Evolutionary conservation across 2,329 filamentous ascomycete genomes (phyloP), one percentile per base, ranked within the genome.

Genomic region (Monilinia aucupariae): DNA sequence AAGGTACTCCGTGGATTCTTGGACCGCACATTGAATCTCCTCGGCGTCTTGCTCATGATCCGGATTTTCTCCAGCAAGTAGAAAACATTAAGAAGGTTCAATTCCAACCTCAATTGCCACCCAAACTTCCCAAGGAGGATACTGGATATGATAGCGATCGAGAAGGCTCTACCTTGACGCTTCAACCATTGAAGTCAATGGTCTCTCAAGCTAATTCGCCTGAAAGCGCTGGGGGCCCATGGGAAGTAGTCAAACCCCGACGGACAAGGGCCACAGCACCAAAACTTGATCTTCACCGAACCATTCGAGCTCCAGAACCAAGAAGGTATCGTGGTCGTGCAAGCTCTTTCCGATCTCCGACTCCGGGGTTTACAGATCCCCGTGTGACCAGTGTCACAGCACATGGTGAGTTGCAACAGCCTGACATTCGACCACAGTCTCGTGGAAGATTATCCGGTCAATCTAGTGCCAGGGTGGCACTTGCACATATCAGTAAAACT

Each of bases 301-400:
- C 77, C 1, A 74, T 80, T 43, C 76, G 72, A 64, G 74, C 73
- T 60, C 72, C 75, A 39, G 72, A 77, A 55, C 71, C 70, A 25
- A 73, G 74, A 50, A 75, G 78, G 20, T 80, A 81, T 56, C 76
- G 73, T 54, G 78, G 81, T 62, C 75, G 73, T 15, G 76, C 75
- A 13, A 78, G 79, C 5, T 73, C 80, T 4, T 81, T 77, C 76
- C 74, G 80, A 64, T 76, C 78, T 6, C 68, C 74, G 2, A 67
- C 71, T 76, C 65, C 67, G 2, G 32, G 30, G 10, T 12, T 39
- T 13, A 63, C 67, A 27, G 69, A 71, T 59, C 71, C 68, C 51
- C 61, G 69, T 61, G 25, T 72, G 64, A 71, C 62, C 37, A 64
- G 64, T 32, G 70, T 72, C 34, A 65, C 53, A 7, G 72, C 68